Base-by-base conservation (phyloP, 225 moss, liverwort and hornwort species). In the Marchantia polymorpha region DNA sequence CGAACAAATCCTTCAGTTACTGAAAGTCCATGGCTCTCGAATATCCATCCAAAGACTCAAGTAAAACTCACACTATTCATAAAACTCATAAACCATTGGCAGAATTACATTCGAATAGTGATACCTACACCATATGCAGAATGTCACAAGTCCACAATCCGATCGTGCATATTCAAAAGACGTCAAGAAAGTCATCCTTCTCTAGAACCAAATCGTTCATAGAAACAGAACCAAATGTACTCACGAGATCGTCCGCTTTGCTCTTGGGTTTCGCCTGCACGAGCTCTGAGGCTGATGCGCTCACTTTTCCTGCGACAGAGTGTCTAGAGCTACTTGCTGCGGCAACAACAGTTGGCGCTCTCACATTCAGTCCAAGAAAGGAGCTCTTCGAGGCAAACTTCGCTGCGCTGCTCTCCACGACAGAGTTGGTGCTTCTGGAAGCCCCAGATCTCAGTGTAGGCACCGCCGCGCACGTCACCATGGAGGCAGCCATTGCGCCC, bases 281-380 rank as follows among this genome's bases (percentile, higher is more conserved):
- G 49, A 88, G 71, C 81, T 88, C 81, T 50, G 88, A 83, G 12
- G 88, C 83, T 8, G 88, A 85, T 22, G 88, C 88, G 77, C 75
- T 52, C 10, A 83, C 81, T 59, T 79, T 83, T 17, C 77, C 80
- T n/a, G 81, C 48, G 10, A 63, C 64, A 27, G 63, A 66, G 16
- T 51, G 30, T 51, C 82, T 65, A 55, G 74, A 78, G 63, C 71
- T 78, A 73, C 19, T 20, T 11, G 15, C 53, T 54, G 67, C 13
- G 0, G 50, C 52, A 11, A 64, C 27, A 9, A 17, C 66, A 12
- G 69, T 13, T 0, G 66, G 48, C 30, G 59, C 46, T 5, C 22
- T 25, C 50, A 82, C 80, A 25, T 76, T 74, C 31, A 56, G 67
- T 65, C 85, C 84, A 0, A 82, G 64, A 68, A 84, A 83, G 8